Evolutionary conservation across 23 red algal species (phyloP).

Genomic region (Gracilaria vermiculophylla): DNA sequence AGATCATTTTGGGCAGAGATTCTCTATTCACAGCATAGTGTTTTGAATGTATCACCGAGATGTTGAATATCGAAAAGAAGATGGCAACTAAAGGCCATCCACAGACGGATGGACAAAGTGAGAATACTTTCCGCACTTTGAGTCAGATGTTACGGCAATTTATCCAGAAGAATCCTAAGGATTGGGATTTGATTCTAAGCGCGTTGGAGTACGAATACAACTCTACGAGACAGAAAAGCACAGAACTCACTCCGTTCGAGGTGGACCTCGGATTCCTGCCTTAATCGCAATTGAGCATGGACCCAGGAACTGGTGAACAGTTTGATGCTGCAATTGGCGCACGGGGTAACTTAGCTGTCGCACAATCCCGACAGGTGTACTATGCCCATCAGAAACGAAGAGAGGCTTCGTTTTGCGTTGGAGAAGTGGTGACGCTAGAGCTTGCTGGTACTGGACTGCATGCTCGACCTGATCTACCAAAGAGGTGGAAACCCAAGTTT

Average conservation of each 20-base stretch:
- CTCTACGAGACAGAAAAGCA: neutral
- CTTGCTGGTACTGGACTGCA: neutral
- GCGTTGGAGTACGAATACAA: constrained; percentile 13
- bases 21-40: neutral
- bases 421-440: neutral
- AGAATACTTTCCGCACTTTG: neutral
- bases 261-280: constrained; percentile 19
- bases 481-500: constrained; percentile 13
- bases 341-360: neutral
- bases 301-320: too few relatives aligned
- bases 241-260: constrained; percentile 11
- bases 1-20: constrained; percentile 15
- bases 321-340: neutral
- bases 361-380: neutral
- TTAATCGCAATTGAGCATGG: too few relatives aligned
- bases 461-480: neutral
- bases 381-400: constrained; percentile 13
- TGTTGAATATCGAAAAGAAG: constrained; percentile 5
- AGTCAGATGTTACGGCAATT: neutral
- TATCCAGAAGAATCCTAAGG: neutral
- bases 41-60: neutral
- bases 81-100: constrained; percentile 1
- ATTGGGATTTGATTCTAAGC: neutral
- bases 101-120: neutral
- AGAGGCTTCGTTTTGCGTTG: neutral